Base-by-base conservation (phyloP, 345 rosid species). In the Rhizophora apiculata region DNA sequence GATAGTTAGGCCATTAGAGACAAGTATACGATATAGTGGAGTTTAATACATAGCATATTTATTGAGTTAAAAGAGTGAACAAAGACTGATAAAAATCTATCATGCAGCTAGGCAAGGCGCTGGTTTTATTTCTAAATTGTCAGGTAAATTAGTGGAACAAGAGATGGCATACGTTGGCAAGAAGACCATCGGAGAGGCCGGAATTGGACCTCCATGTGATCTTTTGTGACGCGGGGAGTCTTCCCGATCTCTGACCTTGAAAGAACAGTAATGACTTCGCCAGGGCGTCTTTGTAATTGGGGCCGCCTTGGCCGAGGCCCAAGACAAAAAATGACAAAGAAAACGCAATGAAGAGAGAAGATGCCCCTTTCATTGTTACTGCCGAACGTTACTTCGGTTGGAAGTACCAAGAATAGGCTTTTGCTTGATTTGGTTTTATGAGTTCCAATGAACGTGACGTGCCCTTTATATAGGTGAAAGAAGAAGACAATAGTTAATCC, bases 241-340 rank as follows among this genome's bases (percentile, higher is more conserved):
- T 84, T 61, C 98, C 98, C 0, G 98, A 93, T 67, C 96, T 81
- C 85, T 93, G 98, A 6, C 91, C 98, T 74, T 93, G 89, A 68
- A 93, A 93, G 82, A 93, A 93, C 67, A 93, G 55, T 10, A 93
- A 65, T 60, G 98, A 91, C 77, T 89, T 93, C 22, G 86, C 81
- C 6, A 93, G 78, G 3, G 98, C 98, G 20, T 93, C 97, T 63
- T 52, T 82, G 80, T 93, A 93, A 75, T 89, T 82, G 13, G 92
- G 98, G 62, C 78, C 90, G 48, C 84, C 83, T n/a, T 78, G 72
- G 59, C 32, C 88, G 58, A 30, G 74, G 37, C 69, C 61, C 27
- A 72, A 49, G 43, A 78, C 63, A 37, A 69, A 31, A 22, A 78
- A 26, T 43, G 72, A 74, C 70, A 72, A 68, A 49, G 70, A 66